Base-by-base conservation (phyloP, 805 yeast genomes). In the Sungouiozyma intestinalis region DNA sequence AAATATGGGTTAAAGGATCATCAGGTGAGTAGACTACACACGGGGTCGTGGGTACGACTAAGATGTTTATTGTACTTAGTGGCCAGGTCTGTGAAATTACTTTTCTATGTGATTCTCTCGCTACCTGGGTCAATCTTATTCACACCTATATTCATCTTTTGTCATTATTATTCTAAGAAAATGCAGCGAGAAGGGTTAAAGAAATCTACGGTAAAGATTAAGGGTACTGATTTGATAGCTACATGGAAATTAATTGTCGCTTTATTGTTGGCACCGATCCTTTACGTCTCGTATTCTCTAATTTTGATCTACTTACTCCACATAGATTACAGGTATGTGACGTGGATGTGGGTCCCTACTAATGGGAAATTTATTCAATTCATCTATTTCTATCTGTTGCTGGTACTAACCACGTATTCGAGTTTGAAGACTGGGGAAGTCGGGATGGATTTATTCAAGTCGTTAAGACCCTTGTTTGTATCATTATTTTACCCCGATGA, bases 171-270 rank as follows among this genome's bases (percentile, higher is more conserved):
- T 43, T 81, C 95, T 13, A 74, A 69, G 45, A 68, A 69, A 47
- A 87, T 88, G 63, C 86, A 88, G 34, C 68, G 63, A 46, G 73
- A 77, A 32, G 97, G 97, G 0, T 68, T 90, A 46, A 87, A 85
- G n/a, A 82, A 74, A n/a, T 86, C 96, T 0, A 73, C 85, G 1
- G 98, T 90, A 15, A 90, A 90, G 58, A 79, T 90, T 48, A 79
- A 80, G 58, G 97, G 94, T 13, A 77, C 76, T 40, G 98, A 90
- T 60, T 94, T 90, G 34, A 69, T 90, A 42, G 97, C 97, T 2
- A 85, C 97, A 2, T 90, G 98, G 98, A 90, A 90, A 62, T 76
- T 90, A 37, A 71, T 88, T 45, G 85, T 88, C 18, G 79, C 90
- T 15, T 71, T 90, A 65, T 81, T 85, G 1, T 65, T 85, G 46